A percentile compares a stretch with the other conserved stretches of the same genome.
Conservation (phyloP, 1,284 basidiomycete genomes). For the Neolentinus lepideus region DNA sequence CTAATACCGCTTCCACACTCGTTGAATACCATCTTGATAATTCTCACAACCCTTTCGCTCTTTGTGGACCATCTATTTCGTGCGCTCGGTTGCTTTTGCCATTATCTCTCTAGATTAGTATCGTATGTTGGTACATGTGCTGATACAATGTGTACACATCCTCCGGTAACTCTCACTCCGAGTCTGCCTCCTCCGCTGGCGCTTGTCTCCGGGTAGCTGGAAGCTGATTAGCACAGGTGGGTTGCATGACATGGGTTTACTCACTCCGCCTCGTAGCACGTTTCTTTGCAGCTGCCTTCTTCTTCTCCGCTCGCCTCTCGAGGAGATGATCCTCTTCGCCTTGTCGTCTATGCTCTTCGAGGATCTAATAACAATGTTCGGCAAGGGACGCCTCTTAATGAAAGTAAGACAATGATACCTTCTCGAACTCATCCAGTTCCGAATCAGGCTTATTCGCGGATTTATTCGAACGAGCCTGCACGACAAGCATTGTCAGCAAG, state of each 20-base stretch:
- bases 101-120: conserved; percentile 2
- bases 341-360: conserved; percentile 78
- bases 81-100: neutral
- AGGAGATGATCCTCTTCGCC: conserved; percentile 89
- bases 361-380: conserved; percentile 42
- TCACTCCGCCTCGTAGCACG: conserved; percentile 39
- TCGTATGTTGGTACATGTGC: conserved; percentile 14
- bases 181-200: conserved; percentile 10
- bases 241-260: conserved; percentile 9
- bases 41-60: neutral
- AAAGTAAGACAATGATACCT: conserved; percentile 33
- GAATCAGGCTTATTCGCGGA: conserved; percentile 84
- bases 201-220: conserved; percentile 10
- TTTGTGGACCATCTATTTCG: neutral
- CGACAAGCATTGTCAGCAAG: neutral
- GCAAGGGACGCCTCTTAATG: conserved; percentile 7
- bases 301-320: conserved; percentile 75
- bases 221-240: neutral
- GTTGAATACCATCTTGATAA: neutral
- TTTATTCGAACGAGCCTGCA: conserved; percentile 76
- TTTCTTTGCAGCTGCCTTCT: conserved; percentile 76
- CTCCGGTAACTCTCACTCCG: conserved; percentile 13
- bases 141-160: conserved; percentile 13
- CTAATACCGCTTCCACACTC: conserved; percentile 4
- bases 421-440: conserved; percentile 87